Evolutionary conservation across 768 basidiomycete species (phyloP), one percentile per base, ranked within the genome.

Genomic region (Hygrocybe punicea): DNA sequence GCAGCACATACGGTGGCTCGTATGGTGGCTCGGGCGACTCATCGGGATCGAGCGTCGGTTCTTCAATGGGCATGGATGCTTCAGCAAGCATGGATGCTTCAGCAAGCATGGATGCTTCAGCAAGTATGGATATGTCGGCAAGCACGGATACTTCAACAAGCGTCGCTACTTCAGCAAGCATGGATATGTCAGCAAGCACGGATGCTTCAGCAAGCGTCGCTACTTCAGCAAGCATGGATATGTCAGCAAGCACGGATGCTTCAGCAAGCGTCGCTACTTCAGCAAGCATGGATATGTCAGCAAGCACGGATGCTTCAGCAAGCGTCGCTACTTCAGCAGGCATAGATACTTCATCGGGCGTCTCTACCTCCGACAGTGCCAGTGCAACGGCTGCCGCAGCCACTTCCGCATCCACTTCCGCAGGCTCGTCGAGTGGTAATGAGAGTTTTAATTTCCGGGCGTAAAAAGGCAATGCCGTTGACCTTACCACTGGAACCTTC

Each of bases 1-100:
- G n/a, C 29, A 8, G 29, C 29, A 4, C 29, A 8, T 29, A 29
- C 8, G 29, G 29, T 8, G 29, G 29, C 29, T 29, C 29, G 29
- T 4, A 29, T 29, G 29, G 29, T 8, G 29, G 29, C 29, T 29
- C 29, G 29, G 29, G 29, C 4, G 29, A 29, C 8, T 29, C 29
- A 29, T 29, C 29, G 29, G 29, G 4, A 29, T 29, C 29, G 8
- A 29, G 55, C 44, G 23, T 35, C 8, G 54, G 53, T 14, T 49
- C 45, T 34, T 55, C 53, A 11, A 44, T 37, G 3, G 51, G 47
- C 17, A 46, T 54, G 45, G 59, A 61, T 56, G 55, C n/a, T 49
- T 49, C 17, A 40, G 25, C 2, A 19, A 40, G 39, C 39, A 40
- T 40, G 39, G 14, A 14, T 40, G 4, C 16, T 35, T 50, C 49